Percentiles rank a stretch among this genome's conserved stretches.
Evolutionary conservation across 768 basidiomycete genomes (phyloP).

Genomic region (Candolleomyces aberdarensis): DNA sequence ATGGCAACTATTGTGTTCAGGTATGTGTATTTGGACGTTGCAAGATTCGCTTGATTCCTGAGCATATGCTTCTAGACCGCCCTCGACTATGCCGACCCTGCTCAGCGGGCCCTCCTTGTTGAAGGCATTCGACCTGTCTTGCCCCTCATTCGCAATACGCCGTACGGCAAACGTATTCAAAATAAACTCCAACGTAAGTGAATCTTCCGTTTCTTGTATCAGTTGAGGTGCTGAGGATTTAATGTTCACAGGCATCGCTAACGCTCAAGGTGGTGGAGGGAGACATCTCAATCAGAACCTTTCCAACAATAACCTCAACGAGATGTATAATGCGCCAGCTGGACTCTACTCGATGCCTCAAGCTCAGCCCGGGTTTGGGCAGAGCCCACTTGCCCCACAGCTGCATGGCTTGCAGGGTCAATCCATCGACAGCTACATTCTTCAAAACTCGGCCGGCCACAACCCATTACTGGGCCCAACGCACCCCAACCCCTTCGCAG

Average conservation of each 20-base stretch:
- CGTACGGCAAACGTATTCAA: conserved; percentile 98
- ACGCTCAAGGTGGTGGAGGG: conserved; percentile 37
- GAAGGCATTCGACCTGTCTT: conserved; percentile 98
- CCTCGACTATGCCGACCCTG: conserved; percentile 95
- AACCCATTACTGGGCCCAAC: conserved; percentile 59
- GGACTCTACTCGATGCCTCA: conserved; percentile 59
- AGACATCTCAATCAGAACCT: conserved; percentile 58
- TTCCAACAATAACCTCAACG: conserved; percentile 55
- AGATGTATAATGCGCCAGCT: conserved; percentile 63
- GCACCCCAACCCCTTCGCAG: conserved; percentile 57
- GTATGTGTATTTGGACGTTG: conserved; percentile 31
- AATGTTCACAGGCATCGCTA: conserved; percentile 52
- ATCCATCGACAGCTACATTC: conserved; percentile 77
- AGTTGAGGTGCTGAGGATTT: conserved; percentile 19
- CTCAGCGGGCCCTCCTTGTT: conserved; percentile 86
- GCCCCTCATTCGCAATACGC: conserved; percentile 97
- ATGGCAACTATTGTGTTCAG: conserved; percentile 94
- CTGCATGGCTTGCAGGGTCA: conserved; percentile 65
- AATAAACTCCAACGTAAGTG: conserved; percentile 93
- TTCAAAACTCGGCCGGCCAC: conserved; percentile 70
- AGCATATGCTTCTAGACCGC: conserved; percentile 64
- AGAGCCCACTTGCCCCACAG: conserved; percentile 50
- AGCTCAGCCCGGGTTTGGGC: conserved; percentile 54
- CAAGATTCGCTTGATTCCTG: not conserved
- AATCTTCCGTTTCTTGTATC: conserved; percentile 55